Percentiles rank a stretch among this genome's conserved stretches.
phyloP scores from a whole-genome alignment of 2,329 filamentous ascomycete species.

The Cercospora sp. region DNA sequence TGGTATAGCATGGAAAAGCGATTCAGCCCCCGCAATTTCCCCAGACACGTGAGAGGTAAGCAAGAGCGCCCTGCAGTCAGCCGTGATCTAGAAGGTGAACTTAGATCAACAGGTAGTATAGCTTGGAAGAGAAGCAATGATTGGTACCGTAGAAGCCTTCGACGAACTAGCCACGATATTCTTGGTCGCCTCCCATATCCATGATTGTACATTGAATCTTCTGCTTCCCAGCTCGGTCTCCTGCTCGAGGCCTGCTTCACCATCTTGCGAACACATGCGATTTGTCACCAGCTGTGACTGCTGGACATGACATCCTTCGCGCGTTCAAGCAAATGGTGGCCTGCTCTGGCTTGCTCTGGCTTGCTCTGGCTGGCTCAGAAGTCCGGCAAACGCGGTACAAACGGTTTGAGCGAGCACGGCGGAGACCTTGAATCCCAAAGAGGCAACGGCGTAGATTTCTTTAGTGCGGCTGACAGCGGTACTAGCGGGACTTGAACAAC shows the following conservation, averaged over 20 bases:
- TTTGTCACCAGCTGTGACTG: neutral
- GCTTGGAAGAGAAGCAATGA: neutral
- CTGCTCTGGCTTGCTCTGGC: neutral
- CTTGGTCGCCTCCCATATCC: neutral
- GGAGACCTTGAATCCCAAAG: neutral
- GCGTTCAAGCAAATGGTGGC: neutral
- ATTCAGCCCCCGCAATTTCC: slow-evolving; percentile 4
- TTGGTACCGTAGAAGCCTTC: neutral
- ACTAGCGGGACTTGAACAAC: slow-evolving; percentile 1
- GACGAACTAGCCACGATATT: neutral
- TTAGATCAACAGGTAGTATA: neutral
- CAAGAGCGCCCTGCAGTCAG: neutral
- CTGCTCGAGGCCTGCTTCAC: neutral
- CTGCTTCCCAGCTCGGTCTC: neutral
- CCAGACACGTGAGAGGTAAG: slow-evolving; percentile 8
- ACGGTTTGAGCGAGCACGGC: slow-evolving; percentile 1
- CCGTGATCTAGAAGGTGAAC: neutral
- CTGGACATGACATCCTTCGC: slow-evolving; percentile 1
- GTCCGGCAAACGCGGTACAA: slow-evolving; percentile 15
- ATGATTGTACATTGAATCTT: neutral
- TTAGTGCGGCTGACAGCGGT: slow-evolving; percentile 5
- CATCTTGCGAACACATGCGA: neutral
- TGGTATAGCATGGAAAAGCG: slow-evolving; percentile 4
- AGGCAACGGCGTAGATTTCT: slow-evolving; percentile 5
- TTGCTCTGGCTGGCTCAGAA: slow-evolving; percentile 3